phyloP scores from a whole-genome alignment of 2,329 filamentous ascomycete genomes.

The Emergomyces orientalis region DNA sequence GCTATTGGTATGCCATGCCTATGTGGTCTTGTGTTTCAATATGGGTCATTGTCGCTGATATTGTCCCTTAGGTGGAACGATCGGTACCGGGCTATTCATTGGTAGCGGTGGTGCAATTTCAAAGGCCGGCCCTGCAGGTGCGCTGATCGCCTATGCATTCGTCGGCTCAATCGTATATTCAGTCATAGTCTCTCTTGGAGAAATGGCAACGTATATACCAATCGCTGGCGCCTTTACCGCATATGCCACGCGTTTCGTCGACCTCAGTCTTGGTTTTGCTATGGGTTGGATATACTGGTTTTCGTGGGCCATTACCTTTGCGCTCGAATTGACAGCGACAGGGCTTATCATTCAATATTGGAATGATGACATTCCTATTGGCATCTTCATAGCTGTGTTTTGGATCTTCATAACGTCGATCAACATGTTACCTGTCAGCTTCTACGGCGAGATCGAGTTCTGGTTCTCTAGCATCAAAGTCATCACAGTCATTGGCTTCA shows the following conservation, averaged over 20 bases:
- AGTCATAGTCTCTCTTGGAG: slow-evolving; percentile 56
- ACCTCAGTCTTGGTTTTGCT: slow-evolving; percentile 62
- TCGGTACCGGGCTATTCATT: slow-evolving; percentile 65
- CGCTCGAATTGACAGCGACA: slow-evolving; percentile 62
- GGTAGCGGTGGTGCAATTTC: slow-evolving; percentile 55
- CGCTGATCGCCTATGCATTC: slow-evolving; percentile 59
- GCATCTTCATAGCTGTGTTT: slow-evolving; percentile 64
- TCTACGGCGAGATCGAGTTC: slow-evolving; percentile 70
- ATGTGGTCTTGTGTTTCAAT: no score
- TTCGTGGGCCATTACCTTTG: slow-evolving; percentile 63
- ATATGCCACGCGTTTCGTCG: slow-evolving; percentile 66
- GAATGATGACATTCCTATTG: slow-evolving; percentile 53
- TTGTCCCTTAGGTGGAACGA: slow-evolving; percentile 45
- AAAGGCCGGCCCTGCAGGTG: slow-evolving; percentile 55
- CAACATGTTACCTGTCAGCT: slow-evolving; percentile 62
- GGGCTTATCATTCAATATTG: slow-evolving; percentile 71
- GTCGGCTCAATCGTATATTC: slow-evolving; percentile 65
- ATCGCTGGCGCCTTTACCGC: slow-evolving; percentile 67
- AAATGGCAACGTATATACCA: slow-evolving; percentile 72
- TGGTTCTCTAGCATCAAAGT: slow-evolving; percentile 72
- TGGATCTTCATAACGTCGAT: slow-evolving; percentile 59
- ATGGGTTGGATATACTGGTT: slow-evolving; percentile 85
- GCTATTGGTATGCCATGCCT: slow-evolving; percentile 53
- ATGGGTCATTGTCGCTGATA: neutral
- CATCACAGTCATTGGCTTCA: slow-evolving; percentile 62